Base-by-base conservation (phyloP, 23 red algal species). In the Gracilariopsis chorda region DNA sequence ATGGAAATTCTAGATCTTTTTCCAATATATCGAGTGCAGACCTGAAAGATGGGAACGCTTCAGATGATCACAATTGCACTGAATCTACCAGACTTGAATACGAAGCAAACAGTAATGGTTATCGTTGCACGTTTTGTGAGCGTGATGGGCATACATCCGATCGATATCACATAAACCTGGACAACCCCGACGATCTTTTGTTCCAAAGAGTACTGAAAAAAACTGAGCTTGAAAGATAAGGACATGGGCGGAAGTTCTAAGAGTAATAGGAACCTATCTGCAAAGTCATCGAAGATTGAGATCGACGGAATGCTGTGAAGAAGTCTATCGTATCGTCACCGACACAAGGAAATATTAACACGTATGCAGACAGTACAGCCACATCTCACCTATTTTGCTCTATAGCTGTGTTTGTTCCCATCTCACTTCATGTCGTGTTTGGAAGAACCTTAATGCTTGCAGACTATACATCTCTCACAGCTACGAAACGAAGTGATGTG, bases 311-410 rank as follows among this genome's bases (percentile, higher is more conserved):
- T 77, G 25, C 29, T 47, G 46, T 46, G 21, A 36, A 77, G 70
- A 77, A 65, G 60, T n/a, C 60, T 35, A 65, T 33, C 28, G 60
- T 65, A 35, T 33, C 37, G 16, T 33, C 60, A 33, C 60, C 60
- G 2, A 65, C 3, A 65, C 60, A 34, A 33, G 37, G 9, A 75
- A 6, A 84, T 24, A 35, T 39, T 33, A 30, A 48, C 3, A 84
- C 16, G 2, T 84, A 84, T 20, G 47, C 48, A 16, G 80, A 84
- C 7, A 83, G 78, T 83, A 17, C 16, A 30, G 78, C 78, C 27
- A 83, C 78, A 20, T 58, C 13, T 11, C 51, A 83, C 48, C 27
- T 55, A 9, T 64, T 63, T 20, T 17, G 65, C 42, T 63, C 33
- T 10, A 3, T 35, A 33, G 6, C 28, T 7, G 9, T 20, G 7